Conservation (phyloP, 2,329 filamentous ascomycete species). For the Cytospora chrysosperma region DNA sequence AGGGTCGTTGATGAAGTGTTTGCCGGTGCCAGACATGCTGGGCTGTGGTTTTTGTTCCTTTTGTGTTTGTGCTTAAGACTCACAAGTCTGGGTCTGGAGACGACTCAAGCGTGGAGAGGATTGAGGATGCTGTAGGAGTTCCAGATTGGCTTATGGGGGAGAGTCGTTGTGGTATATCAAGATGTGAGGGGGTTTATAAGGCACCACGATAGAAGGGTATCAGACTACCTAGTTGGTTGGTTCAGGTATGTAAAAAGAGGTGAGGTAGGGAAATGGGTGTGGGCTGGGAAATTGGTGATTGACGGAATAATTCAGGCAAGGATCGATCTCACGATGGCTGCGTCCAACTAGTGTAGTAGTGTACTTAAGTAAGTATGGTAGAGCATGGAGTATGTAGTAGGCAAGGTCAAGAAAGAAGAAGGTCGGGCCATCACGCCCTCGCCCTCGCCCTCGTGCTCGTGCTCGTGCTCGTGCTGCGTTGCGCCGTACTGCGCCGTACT, state of each 20-base stretch:
- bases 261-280: slow-evolving; percentile 1
- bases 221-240: no score
- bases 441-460: no score
- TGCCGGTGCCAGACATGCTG: slow-evolving; percentile 45
- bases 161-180: no score
- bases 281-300: slow-evolving; percentile 7
- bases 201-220: background rate
- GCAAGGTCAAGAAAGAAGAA: no score
- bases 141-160: background rate
- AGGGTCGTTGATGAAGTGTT: slow-evolving; percentile 89
- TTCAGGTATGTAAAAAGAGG: no score
- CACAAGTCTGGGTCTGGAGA: no score
- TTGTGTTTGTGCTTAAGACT: background rate
- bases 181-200: slow-evolving; percentile 14
- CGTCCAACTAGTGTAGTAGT: background rate
- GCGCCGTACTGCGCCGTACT: no score
- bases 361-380: no score
- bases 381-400: no score
- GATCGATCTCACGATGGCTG: slow-evolving; percentile 10
- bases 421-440: background rate
- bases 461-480: no score
- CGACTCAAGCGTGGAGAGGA: background rate
- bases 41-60: background rate
- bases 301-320: slow-evolving; percentile 24
- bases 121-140: background rate